Conservation (phyloP, 495 filamentous ascomycete species). For the Trichoderma gamsii region DNA sequence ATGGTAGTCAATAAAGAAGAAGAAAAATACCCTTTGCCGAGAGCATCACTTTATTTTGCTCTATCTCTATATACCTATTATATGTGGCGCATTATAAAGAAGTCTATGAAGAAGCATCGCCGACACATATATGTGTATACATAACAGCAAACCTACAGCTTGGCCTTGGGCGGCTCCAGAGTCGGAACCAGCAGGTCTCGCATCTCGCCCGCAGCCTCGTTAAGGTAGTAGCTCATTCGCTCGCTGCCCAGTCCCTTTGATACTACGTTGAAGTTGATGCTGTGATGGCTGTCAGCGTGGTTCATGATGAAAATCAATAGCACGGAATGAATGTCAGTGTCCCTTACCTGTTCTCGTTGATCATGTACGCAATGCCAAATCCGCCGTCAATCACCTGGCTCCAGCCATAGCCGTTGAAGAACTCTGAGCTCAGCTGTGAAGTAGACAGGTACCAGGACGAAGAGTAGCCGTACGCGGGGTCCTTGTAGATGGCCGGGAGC, state of each 20-base stretch:
- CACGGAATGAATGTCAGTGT: slow-evolving; percentile 6
- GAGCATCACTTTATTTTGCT: neutral
- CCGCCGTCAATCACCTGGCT: slow-evolving; percentile 95
- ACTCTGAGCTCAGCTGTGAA: slow-evolving; percentile 88
- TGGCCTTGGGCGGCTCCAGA: slow-evolving; percentile 77
- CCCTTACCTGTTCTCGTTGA: slow-evolving; percentile 82
- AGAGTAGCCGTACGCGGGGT: slow-evolving; percentile 80
- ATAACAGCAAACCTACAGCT: slow-evolving; percentile 52
- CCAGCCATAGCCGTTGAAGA: slow-evolving; percentile 99
- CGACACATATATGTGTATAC: neutral
- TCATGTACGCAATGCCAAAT: slow-evolving; percentile 99
- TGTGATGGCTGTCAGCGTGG: slow-evolving; percentile 28
- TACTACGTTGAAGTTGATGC: slow-evolving; percentile 97
- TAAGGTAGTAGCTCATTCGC: slow-evolving; percentile 91
- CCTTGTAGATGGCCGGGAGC: slow-evolving; percentile 74
- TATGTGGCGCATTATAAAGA: neutral
- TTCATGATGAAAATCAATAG: slow-evolving; percentile 17
- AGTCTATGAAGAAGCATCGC: neutral
- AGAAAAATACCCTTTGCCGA: neutral
- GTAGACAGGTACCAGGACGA: slow-evolving; percentile 84
- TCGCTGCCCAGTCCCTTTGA: slow-evolving; percentile 87
- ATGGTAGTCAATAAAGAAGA: too few species aligned
- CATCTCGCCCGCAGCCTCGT: slow-evolving; percentile 86
- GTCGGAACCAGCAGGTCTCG: slow-evolving; percentile 83
- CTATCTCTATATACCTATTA: neutral